Evolutionary conservation across 1,139 yeast genomes (phyloP).

Genomic region (Nakaseomyces sp.): DNA sequence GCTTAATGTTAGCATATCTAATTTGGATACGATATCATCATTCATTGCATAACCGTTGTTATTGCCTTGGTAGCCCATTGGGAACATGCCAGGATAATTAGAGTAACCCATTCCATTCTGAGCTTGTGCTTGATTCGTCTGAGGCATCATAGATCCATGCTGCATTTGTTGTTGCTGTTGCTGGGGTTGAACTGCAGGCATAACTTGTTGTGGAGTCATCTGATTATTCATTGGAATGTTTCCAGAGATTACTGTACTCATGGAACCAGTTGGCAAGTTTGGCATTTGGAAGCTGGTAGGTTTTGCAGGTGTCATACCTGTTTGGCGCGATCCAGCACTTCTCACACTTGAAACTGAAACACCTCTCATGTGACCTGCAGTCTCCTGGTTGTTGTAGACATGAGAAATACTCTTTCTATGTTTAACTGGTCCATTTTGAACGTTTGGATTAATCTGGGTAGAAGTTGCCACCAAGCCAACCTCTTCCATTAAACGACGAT

Average conservation of each 20-base stretch:
- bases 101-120: slow-evolving; percentile 16
- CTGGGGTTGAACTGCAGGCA: not conserved
- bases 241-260: slow-evolving; percentile 3
- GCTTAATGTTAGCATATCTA: slow-evolving; percentile 25
- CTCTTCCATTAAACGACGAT: slow-evolving; percentile 84
- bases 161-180: not conserved
- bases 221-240: not conserved
- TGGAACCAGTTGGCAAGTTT: slow-evolving; percentile 1
- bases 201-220: slow-evolving; percentile 1
- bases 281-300: slow-evolving; percentile 3
- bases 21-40: slow-evolving; percentile 25
- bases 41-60: slow-evolving; percentile 13
- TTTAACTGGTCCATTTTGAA: slow-evolving; percentile 12
- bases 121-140: slow-evolving; percentile 6
- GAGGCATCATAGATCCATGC: slow-evolving; percentile 2
- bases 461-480: slow-evolving; percentile 50
- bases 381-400: slow-evolving; percentile 18
- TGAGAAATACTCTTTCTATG: slow-evolving; percentile 26
- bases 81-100: slow-evolving; percentile 29
- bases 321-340: slow-evolving; percentile 27
- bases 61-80: slow-evolving; percentile 14
- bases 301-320: slow-evolving; percentile 8
- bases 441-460: not conserved
- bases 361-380: slow-evolving; percentile 25
- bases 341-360: slow-evolving; percentile 28